These are phyloP conservation scores for Raddia guianensis DNA, from an alignment of 176 grass and related monocot genomes.

Conservation along the genomic window DNA sequence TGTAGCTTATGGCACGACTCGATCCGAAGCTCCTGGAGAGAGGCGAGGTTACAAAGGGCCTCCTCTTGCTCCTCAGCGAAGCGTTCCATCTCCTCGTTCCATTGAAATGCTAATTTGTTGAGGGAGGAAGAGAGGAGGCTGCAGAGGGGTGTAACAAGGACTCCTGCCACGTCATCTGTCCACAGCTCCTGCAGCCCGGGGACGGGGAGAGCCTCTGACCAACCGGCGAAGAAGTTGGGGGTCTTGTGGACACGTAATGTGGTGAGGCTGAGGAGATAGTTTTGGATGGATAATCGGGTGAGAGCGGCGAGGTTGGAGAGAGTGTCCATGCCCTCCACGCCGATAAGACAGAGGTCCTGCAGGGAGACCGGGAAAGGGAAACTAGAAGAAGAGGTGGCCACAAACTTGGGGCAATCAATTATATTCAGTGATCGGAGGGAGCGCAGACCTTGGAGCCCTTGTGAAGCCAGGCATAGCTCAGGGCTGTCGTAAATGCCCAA, in stretches of 20 bases:
- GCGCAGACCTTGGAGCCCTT: background rate
- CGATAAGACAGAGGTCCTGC: accelerated
- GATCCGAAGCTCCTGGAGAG: background rate
- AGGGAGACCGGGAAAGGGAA: background rate
- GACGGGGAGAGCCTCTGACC: background rate
- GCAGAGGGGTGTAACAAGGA: background rate
- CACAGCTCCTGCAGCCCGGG: accelerated
- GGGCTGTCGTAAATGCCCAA: accelerated
- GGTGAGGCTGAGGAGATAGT: background rate
- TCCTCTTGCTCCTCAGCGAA: slow-evolving; percentile 3
- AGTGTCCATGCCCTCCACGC: background rate
- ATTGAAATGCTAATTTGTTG: accelerated
- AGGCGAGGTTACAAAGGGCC: background rate
- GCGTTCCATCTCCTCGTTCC: background rate
- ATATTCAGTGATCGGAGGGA: accelerated
- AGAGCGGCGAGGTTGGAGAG: slow-evolving; percentile 30
- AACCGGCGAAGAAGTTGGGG: background rate
- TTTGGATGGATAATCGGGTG: accelerated
- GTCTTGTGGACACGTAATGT: accelerated
- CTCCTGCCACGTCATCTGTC: background rate
- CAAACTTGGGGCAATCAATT: accelerated
- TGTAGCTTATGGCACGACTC: accelerated
- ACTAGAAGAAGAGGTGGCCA: background rate
- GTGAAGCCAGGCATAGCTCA: background rate
- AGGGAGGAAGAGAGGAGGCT: slow-evolving; percentile 20